Percentiles rank a stretch among this genome's conserved stretches.
Conservation (phyloP, 805 yeast genomes). For the Wickerhamiella domercqiae region DNA sequence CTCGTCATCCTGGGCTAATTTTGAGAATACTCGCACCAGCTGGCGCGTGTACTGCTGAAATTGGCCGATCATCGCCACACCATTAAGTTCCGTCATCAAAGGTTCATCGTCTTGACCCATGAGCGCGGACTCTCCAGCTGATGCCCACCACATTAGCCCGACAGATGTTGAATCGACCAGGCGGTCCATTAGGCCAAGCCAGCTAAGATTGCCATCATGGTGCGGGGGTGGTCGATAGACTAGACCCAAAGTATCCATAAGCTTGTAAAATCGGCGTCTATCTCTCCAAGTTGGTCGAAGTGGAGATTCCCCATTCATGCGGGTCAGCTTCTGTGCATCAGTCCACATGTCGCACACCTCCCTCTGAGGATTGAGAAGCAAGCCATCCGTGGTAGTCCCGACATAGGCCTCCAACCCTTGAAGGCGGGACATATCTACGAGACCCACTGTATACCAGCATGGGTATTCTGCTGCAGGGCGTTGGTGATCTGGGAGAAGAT, state of each 20-base stretch:
- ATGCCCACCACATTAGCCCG: conserved; percentile 77
- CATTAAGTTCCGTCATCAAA: conserved; percentile 26
- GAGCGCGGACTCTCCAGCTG: conserved; percentile 50
- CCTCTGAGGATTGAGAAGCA: conserved; percentile 28
- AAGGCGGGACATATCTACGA: conserved; percentile 37
- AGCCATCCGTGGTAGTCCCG: conserved; percentile 54
- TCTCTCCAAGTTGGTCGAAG: conserved; percentile 18
- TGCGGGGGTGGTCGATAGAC: conserved; percentile 1
- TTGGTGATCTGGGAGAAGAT: conserved; percentile 21
- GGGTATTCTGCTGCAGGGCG: conserved; percentile 13
- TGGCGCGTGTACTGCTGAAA: conserved; percentile 36
- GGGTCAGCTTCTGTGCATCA: conserved; percentile 4
- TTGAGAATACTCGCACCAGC: conserved; percentile 28
- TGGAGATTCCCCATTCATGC: conserved; percentile 4
- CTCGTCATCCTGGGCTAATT: conserved; percentile 24
- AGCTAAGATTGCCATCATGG: conserved; percentile 1
- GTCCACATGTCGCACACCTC: conserved; percentile 16
- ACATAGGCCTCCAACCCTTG: conserved; percentile 28
- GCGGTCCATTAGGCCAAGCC: conserved; percentile 10
- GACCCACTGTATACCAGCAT: conserved; percentile 41
- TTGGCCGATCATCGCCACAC: conserved; percentile 31
- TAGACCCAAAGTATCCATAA: conserved; percentile 13
- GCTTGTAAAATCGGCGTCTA: conserved; percentile 15
- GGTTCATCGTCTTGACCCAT: conserved; percentile 18
- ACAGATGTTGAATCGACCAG: conserved; percentile 12